Evolutionary conservation across 345 rosid genomes (phyloP).

Genomic region (Hibiscus trionum): DNA sequence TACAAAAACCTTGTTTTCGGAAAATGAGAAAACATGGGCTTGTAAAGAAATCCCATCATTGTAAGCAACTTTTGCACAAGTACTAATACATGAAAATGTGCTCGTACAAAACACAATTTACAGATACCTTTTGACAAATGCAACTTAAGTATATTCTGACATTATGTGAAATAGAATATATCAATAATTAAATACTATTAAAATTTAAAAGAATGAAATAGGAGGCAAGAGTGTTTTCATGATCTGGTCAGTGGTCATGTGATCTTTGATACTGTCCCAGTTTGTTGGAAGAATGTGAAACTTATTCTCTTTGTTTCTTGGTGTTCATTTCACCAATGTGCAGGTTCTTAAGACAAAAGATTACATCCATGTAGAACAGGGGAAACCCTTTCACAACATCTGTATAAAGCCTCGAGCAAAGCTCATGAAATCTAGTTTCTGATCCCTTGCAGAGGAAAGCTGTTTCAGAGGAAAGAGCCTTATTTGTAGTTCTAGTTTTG

Average conservation of each 20-base stretch:
- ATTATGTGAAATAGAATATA: not conserved
- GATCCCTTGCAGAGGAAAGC: slow-evolving; percentile 22
- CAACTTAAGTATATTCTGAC: not conserved
- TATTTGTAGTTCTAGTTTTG: slow-evolving; percentile 15
- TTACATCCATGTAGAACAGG: slow-evolving; percentile 85
- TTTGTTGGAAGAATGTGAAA: not conserved
- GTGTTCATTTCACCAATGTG: not conserved
- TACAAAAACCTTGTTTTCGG: not conserved
- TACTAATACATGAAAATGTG: not conserved
- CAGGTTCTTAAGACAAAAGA: slow-evolving; percentile 94
- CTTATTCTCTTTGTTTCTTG: not conserved
- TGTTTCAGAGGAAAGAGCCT: slow-evolving; percentile 12
- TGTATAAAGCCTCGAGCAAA: slow-evolving; percentile 55
- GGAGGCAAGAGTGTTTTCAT: not conserved
- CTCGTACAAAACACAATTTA: too few relatives aligned
- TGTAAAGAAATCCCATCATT: not conserved
- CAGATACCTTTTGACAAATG: too few relatives aligned
- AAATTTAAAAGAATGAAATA: not conserved
- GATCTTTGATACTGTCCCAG: not conserved
- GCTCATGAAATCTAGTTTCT: slow-evolving; percentile 87
- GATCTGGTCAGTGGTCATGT: not conserved
- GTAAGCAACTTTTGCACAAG: not conserved
- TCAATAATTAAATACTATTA: not conserved
- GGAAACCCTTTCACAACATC: slow-evolving; percentile 57
- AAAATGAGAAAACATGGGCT: not conserved